Conservation (phyloP, 768 basidiomycete species). For the Pluteus cervinus region DNA sequence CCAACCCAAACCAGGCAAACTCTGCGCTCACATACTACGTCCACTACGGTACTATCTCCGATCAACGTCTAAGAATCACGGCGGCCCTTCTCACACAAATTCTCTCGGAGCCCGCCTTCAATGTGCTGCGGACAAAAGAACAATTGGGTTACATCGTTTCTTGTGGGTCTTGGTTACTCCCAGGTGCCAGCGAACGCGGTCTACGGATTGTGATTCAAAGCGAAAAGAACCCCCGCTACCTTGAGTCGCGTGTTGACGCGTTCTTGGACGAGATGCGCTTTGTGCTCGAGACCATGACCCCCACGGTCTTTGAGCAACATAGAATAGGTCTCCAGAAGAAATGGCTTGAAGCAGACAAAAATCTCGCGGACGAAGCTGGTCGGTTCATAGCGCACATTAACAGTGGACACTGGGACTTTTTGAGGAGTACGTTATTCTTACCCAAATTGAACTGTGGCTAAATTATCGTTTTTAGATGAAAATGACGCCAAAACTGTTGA, state of each 20-base stretch:
- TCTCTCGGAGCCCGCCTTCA: conserved; percentile 87
- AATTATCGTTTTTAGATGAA: conserved; percentile 40
- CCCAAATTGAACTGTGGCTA: conserved; percentile 6
- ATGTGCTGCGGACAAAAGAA: conserved; percentile 86
- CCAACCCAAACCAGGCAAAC: conserved; percentile 84
- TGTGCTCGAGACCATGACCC: conserved; percentile 61
- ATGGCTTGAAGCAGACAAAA: conserved; percentile 85
- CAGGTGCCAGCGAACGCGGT: conserved; percentile 68
- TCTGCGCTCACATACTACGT: conserved; percentile 82
- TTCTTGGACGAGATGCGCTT: conserved; percentile 75
- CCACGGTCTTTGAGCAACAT: conserved; percentile 74
- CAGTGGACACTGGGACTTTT: conserved; percentile 82
- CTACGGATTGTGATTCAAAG: conserved; percentile 85
- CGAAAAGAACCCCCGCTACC: conserved; percentile 70
- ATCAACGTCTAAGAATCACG: conserved; percentile 59
- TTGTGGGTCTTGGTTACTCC: conserved; percentile 46
- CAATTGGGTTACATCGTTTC: conserved; percentile 93
- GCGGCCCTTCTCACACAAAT: conserved; percentile 77
- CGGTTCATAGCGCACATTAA: conserved; percentile 67
- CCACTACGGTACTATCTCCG: conserved; percentile 64
- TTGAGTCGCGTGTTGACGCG: conserved; percentile 84
- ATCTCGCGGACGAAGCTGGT: conserved; percentile 73
- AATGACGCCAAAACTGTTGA: conserved; percentile 66
- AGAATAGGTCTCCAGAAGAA: conserved; percentile 70
- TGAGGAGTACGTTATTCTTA: conserved; percentile 53